phyloP scores from a whole-genome alignment of 345 rosid species.

The Hevea brasiliensis region DNA sequence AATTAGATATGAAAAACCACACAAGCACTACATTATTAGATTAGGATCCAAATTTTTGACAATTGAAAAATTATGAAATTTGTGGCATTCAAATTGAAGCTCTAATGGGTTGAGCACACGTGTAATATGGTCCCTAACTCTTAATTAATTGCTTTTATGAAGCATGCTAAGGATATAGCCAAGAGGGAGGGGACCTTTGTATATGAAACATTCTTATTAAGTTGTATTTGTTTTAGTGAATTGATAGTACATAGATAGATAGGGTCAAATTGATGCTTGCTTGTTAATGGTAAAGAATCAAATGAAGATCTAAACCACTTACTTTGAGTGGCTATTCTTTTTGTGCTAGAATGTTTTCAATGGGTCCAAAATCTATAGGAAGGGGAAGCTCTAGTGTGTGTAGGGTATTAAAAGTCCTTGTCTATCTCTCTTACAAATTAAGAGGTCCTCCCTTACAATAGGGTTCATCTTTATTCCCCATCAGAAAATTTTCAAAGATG shows the following conservation, averaged over 20 bases:
- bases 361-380: not conserved
- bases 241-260: not conserved
- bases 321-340: not conserved
- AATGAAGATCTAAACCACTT: not conserved
- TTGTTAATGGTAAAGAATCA: not conserved
- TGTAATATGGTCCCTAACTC: constrained; percentile 9
- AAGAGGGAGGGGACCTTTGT: too few relatives aligned
- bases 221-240: too few relatives aligned
- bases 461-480: too few relatives aligned
- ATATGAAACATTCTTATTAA: too few relatives aligned
- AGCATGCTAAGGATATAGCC: too few relatives aligned
- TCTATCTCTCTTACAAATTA: not conserved
- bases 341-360: not conserved
- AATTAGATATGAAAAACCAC: too few relatives aligned
- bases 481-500: too few relatives aligned
- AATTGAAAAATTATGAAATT: too few relatives aligned
- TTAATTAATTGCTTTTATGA: constrained; percentile 3
- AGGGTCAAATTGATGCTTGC: not conserved
- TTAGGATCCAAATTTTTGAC: too few relatives aligned
- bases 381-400: constrained; percentile 9
- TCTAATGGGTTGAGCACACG: too few relatives aligned
- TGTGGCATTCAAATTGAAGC: too few relatives aligned
- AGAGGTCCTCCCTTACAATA: constrained; percentile 18
- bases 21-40: too few relatives aligned
- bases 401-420: not conserved